Percentiles rank a stretch among this genome's conserved stretches.
These are phyloP conservation scores for Aspergillus thermomutatus DNA, from an alignment of 2,329 filamentous ascomycete species.

Conservation along the genomic window DNA sequence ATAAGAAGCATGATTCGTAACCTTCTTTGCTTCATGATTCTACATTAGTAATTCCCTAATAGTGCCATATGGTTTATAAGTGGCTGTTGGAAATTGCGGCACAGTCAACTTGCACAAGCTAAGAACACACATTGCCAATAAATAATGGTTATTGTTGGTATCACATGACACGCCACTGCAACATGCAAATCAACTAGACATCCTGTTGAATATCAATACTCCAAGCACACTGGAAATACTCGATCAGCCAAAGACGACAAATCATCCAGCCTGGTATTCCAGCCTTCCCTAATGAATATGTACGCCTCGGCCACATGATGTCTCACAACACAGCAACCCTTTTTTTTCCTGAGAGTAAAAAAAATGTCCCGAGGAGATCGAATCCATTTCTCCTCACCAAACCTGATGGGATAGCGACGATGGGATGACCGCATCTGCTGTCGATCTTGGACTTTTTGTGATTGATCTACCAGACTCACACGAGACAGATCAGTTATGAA, in stretches of 20 bases:
- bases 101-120: constrained; percentile 20
- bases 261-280: neutral
- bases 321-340: neutral
- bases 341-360: neutral
- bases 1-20: neutral
- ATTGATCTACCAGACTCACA: neutral
- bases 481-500: neutral
- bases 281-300: neutral
- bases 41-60: neutral
- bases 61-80: neutral
- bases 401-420: neutral
- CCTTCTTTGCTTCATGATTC: neutral
- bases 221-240: neutral
- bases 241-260: neutral
- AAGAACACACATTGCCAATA: constrained; percentile 3
- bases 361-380: neutral
- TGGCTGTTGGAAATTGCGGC: constrained; percentile 14
- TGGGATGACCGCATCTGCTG: neutral
- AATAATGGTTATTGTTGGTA: neutral
- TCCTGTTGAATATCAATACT: neutral
- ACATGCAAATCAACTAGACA: neutral
- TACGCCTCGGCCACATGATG: neutral
- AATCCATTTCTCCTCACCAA: neutral
- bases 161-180: neutral
- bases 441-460: neutral